Conservation (phyloP, 441 rosid species). For the Eruca vesicaria region DNA sequence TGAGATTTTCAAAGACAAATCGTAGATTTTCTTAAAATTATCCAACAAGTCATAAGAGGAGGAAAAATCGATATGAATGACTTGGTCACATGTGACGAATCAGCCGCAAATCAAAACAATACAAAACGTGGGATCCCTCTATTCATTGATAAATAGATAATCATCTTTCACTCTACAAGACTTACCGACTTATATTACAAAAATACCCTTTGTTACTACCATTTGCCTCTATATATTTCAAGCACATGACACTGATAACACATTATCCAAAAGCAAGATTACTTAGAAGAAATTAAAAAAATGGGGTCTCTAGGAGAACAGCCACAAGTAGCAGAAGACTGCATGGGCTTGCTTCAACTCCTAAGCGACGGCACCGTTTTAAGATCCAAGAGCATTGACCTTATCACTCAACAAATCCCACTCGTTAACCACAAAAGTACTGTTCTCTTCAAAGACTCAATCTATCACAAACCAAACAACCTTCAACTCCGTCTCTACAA, state of each 20-base stretch:
- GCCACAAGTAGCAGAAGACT: slow-evolving; percentile 67
- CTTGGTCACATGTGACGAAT: slow-evolving; percentile 8
- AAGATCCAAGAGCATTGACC: slow-evolving; percentile 46
- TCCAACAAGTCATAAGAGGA: slow-evolving; percentile 13
- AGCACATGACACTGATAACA: slow-evolving; percentile 1
- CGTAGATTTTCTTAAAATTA: neutral
- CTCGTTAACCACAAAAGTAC: slow-evolving; percentile 37
- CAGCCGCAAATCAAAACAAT: slow-evolving; percentile 24
- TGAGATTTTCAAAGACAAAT: neutral
- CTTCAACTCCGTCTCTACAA: slow-evolving; percentile 82
- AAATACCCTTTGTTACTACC: neutral
- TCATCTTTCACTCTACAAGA: neutral
- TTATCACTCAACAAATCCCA: slow-evolving; percentile 37
- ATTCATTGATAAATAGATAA: slow-evolving; percentile 2
- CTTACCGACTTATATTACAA: neutral
- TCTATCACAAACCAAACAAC: slow-evolving; percentile 48
- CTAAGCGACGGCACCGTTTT: slow-evolving; percentile 67
- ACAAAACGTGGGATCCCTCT: slow-evolving; percentile 27
- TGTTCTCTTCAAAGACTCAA: slow-evolving; percentile 53
- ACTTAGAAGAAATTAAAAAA: neutral
- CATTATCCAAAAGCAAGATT: neutral
- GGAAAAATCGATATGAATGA: slow-evolving; percentile 12
- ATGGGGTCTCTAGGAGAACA: slow-evolving; percentile 72
- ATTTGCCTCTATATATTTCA: neutral
- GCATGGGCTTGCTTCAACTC: slow-evolving; percentile 69